A percentile compares a stretch with the other conserved stretches of the same genome.
phyloP scores from a whole-genome alignment of 1,284 basidiomycete species.

The Rhodotorula glutinis region DNA sequence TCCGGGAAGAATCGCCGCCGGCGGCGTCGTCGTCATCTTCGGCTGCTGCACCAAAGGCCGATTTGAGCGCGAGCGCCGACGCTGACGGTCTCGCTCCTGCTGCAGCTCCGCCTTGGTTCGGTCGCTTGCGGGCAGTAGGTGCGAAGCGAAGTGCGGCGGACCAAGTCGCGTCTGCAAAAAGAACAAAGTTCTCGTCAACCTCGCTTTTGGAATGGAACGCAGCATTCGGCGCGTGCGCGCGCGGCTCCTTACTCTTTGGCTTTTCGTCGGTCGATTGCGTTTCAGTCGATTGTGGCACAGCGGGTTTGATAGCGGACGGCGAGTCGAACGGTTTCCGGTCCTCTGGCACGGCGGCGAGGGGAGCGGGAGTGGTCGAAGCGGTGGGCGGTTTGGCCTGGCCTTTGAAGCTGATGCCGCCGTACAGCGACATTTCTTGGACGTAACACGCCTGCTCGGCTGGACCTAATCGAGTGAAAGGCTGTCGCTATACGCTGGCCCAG shows the following conservation, averaged over 20 bases:
- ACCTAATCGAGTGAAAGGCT: too few species aligned
- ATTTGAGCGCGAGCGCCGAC: constrained; percentile 14
- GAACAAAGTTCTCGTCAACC: background rate
- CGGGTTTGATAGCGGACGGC: background rate
- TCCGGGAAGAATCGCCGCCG: background rate
- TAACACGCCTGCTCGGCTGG: too few species aligned
- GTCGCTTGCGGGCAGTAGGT: constrained; percentile 38
- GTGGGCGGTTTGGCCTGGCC: constrained; percentile 1
- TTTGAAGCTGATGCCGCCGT: constrained; percentile 27
- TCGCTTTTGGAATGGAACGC: too few species aligned
- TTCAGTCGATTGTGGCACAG: background rate
- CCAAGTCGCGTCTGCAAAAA: constrained; percentile 20
- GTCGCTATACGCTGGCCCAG: too few species aligned
- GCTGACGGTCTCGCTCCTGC: constrained; percentile 1
- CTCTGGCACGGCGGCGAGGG: background rate
- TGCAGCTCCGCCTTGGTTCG: background rate
- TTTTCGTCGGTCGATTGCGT: constrained; percentile 9
- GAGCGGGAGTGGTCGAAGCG: background rate
- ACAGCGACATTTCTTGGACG: constrained; percentile 21
- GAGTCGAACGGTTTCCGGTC: too few species aligned
- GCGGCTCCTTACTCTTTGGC: constrained; percentile 11
- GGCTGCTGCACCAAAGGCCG: constrained; percentile 20
- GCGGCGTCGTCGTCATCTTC: constrained; percentile 10
- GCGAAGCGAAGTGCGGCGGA: constrained; percentile 42
- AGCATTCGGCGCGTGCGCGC: too few species aligned